Conservation (phyloP, 257 asterid genomes). For the Ilex asprella region DNA sequence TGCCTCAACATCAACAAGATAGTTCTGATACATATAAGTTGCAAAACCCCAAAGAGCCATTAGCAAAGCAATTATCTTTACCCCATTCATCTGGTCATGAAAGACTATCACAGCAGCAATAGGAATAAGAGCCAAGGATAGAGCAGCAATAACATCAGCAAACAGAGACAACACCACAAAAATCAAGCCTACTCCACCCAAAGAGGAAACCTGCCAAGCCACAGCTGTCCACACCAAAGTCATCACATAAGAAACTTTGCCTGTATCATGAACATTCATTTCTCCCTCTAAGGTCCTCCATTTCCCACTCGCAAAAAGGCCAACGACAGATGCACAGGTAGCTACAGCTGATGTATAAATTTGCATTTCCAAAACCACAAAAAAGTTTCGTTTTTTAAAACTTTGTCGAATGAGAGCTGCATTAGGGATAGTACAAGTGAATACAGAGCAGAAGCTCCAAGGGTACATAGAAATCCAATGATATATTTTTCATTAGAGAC, state of each 20-base stretch:
- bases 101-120: slow-evolving; percentile 1
- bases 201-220: not conserved
- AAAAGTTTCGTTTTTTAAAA: not conserved
- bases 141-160: not conserved
- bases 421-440: not conserved
- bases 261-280: not conserved
- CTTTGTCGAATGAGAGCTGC: not conserved
- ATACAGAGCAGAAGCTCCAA: not conserved
- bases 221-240: slow-evolving; percentile 2
- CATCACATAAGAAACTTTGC: not conserved
- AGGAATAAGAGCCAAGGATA: not conserved
- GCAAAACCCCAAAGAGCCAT: slow-evolving; percentile 3
- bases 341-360: not conserved
- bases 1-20: not conserved
- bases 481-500: not conserved
- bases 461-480: not conserved
- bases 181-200: not conserved
- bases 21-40: not conserved
- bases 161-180: not conserved
- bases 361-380: slow-evolving; percentile 1
- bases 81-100: slow-evolving; percentile 1
- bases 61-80: not conserved
- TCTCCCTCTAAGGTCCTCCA: not conserved
- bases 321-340: not conserved
- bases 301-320: not conserved